Conservation (phyloP, 2,329 filamentous ascomycete species). For the Colletotrichum lupini region DNA sequence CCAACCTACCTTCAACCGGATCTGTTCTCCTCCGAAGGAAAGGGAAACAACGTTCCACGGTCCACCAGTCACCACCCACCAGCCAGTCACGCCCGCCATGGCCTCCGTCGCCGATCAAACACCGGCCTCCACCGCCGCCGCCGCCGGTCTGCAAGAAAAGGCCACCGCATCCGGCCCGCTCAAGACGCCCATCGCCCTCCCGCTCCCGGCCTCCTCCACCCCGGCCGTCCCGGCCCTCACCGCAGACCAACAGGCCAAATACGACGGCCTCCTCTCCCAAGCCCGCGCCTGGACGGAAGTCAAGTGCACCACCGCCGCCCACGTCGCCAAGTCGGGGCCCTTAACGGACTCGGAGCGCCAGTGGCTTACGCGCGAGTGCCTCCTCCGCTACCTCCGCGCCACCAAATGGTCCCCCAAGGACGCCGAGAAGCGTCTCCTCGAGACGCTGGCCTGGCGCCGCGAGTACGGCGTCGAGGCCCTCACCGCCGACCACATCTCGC, state of each 20-base stretch:
- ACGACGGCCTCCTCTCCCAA: slow-evolving; percentile 77
- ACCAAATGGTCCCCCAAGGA: slow-evolving; percentile 88
- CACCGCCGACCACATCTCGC: slow-evolving; percentile 87
- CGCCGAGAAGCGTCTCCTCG: slow-evolving; percentile 81
- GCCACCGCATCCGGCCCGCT: slow-evolving; percentile 38
- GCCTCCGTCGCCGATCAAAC: slow-evolving; percentile 30
- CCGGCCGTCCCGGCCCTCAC: slow-evolving; percentile 70
- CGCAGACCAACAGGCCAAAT: slow-evolving; percentile 83
- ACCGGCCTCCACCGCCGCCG: slow-evolving; percentile 13
- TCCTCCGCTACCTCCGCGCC: slow-evolving; percentile 91
- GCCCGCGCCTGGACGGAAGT: slow-evolving; percentile 79
- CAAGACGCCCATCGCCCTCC: slow-evolving; percentile 68
- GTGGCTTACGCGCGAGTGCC: slow-evolving; percentile 92
- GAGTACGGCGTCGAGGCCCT: slow-evolving; percentile 87
- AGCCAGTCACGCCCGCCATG: slow-evolving; percentile 9
- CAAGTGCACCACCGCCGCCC: slow-evolving; percentile 60
- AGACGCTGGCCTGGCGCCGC: slow-evolving; percentile 87
- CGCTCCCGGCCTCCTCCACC: slow-evolving; percentile 68
- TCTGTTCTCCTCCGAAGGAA: not conserved
- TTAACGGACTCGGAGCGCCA: slow-evolving; percentile 84
- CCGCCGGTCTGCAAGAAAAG: slow-evolving; percentile 23
- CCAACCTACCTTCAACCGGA: not conserved
- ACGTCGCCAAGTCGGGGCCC: slow-evolving; percentile 68
- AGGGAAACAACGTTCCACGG: not conserved
- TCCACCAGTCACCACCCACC: not conserved